These are phyloP conservation scores for Saccharomycopsis lassenensis DNA, from an alignment of 805 yeast genomes.

Conservation along the genomic window DNA sequence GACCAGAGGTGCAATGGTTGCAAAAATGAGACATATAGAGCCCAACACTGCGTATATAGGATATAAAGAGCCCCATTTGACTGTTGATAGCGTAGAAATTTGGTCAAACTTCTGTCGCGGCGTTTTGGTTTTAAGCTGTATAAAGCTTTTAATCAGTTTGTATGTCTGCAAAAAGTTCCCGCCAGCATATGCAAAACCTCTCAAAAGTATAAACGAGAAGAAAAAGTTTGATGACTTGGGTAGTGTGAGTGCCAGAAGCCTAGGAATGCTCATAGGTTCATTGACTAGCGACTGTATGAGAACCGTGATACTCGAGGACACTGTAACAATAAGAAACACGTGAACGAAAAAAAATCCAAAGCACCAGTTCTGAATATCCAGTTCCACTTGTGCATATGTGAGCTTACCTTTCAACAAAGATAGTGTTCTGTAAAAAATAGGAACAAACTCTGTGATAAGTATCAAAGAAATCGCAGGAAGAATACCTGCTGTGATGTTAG, in stretches of 20 bases:
- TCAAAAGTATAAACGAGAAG: slow-evolving; percentile 61
- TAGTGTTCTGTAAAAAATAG: slow-evolving; percentile 43
- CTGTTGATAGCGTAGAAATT: slow-evolving; percentile 31
- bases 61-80: slow-evolving; percentile 70
- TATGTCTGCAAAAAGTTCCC: slow-evolving; percentile 53
- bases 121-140: slow-evolving; percentile 31
- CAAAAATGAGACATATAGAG: slow-evolving; percentile 67
- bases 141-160: slow-evolving; percentile 32
- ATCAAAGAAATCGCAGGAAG: slow-evolving; percentile 60
- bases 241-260: slow-evolving; percentile 61
- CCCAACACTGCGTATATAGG: slow-evolving; percentile 71
- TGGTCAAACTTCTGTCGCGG: slow-evolving; percentile 48
- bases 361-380: slow-evolving; percentile 68
- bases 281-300: slow-evolving; percentile 50
- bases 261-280: slow-evolving; percentile 64
- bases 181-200: slow-evolving; percentile 70
- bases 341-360: slow-evolving; percentile 74
- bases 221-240: slow-evolving; percentile 85
- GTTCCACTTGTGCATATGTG: slow-evolving; percentile 52
- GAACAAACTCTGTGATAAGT: slow-evolving; percentile 50
- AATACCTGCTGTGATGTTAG: slow-evolving; percentile 47
- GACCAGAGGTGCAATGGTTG: slow-evolving; percentile 71
- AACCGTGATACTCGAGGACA: slow-evolving; percentile 67
- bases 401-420: slow-evolving; percentile 45
- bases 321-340: slow-evolving; percentile 71